phyloP scores from a whole-genome alignment of 805 yeast genomes.

The Wickerhamomyces queroliae region DNA sequence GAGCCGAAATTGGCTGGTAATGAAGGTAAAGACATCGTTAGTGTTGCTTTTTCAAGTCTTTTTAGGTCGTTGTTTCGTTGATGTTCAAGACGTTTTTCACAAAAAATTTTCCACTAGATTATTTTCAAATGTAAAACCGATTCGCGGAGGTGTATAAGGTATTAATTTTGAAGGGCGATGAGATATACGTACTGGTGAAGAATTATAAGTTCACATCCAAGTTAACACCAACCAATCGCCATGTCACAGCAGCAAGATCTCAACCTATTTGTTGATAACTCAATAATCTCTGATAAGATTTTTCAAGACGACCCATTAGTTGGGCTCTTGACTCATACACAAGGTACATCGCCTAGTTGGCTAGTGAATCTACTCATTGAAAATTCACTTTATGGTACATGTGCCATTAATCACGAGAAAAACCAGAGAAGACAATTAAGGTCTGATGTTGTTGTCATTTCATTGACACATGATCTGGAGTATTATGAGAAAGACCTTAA shows the following conservation, averaged over 20 bases:
- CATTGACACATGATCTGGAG: conserved; percentile 26
- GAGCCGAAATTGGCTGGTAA: conserved; percentile 51
- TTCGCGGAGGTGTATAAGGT: neutral
- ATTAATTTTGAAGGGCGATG: neutral
- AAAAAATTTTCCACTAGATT: conserved; percentile 1
- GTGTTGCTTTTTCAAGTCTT: neutral
- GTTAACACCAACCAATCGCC: too few species aligned
- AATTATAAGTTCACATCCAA: too few species aligned
- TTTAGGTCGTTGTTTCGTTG: neutral
- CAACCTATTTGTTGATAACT: conserved; percentile 42
- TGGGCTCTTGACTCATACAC: conserved; percentile 30
- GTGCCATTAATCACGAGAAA: conserved; percentile 17
- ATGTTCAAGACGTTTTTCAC: neutral
- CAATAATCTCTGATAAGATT: conserved; percentile 29
- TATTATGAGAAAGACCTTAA: conserved; percentile 29
- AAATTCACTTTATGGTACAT: conserved; percentile 26
- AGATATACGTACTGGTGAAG: too few species aligned
- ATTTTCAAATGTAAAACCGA: neutral
- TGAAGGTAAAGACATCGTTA: conserved; percentile 38
- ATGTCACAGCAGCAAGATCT: conserved; percentile 53
- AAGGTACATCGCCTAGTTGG: conserved; percentile 64
- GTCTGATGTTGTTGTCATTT: conserved; percentile 27
- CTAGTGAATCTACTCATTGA: conserved; percentile 50
- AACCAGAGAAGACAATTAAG: conserved; percentile 1
- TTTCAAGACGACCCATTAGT: conserved; percentile 21